phyloP scores from a whole-genome alignment of 2,329 filamentous ascomycete species.

The Aspergillus novoparasiticus region DNA sequence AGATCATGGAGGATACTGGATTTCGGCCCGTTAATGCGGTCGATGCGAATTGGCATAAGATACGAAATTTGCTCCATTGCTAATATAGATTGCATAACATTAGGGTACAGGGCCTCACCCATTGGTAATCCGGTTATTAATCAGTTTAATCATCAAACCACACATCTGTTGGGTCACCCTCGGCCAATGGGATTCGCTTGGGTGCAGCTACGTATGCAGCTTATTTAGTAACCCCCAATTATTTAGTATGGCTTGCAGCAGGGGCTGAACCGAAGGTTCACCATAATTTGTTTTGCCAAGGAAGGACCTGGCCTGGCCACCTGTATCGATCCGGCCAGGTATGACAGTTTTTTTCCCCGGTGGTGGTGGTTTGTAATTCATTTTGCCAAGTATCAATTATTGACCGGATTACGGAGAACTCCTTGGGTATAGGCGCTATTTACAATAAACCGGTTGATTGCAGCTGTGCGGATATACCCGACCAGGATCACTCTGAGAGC shows the following conservation, averaged over 20 bases:
- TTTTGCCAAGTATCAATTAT: conserved; percentile 1
- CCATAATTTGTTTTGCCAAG: not conserved
- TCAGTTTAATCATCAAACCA: not conserved
- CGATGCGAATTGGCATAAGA: not conserved
- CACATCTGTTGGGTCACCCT: not conserved
- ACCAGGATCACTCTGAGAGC: not conserved
- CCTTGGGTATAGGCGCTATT: not conserved
- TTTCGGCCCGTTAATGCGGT: not conserved
- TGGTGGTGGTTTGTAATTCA: not conserved
- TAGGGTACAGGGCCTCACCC: not conserved
- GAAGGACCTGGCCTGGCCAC: not conserved
- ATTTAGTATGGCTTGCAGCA: conserved; percentile 11
- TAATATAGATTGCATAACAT: conserved; percentile 2
- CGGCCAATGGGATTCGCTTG: conserved; percentile 1
- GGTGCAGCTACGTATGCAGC: conserved; percentile 6
- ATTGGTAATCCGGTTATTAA: not conserved
- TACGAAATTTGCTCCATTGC: not conserved
- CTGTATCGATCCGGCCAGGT: not conserved
- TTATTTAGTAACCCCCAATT: conserved; percentile 9
- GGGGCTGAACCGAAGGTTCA: conserved; percentile 1
- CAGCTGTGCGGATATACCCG: not conserved
- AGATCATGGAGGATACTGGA: not conserved
- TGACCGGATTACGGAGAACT: not conserved
- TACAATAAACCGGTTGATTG: not conserved
- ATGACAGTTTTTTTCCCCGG: not conserved